Percentiles rank a stretch among this genome's conserved stretches.
Evolutionary conservation across 371 early-diverging fungal genomes (phyloP).

Genomic region (Zychaea mexicana): DNA sequence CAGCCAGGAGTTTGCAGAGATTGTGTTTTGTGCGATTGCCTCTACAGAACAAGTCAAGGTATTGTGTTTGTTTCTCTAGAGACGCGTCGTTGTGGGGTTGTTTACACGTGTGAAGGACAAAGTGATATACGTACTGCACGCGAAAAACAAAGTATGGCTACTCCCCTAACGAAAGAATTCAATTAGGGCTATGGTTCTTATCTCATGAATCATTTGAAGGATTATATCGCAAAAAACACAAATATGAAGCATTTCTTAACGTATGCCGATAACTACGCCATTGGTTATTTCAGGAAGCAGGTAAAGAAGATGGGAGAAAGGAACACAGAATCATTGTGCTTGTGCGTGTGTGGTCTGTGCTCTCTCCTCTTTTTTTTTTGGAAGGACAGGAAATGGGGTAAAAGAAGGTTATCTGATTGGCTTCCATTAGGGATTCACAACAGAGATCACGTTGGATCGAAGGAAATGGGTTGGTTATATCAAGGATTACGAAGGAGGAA

Average conservation of each 20-base stretch:
- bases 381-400: too few species aligned
- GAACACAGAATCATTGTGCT: neutral
- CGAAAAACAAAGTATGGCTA: neutral
- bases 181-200: slow-evolving; percentile 90
- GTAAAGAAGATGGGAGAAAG: slow-evolving; percentile 37
- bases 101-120: neutral
- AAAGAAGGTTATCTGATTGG: neutral
- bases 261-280: slow-evolving; percentile 99
- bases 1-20: slow-evolving; percentile 94
- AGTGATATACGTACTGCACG: neutral
- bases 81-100: neutral
- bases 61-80: slow-evolving; percentile 8
- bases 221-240: slow-evolving; percentile 75
- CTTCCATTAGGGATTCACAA: slow-evolving; percentile 87
- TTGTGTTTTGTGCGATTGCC: slow-evolving; percentile 98
- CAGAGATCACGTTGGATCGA: slow-evolving; percentile 92
- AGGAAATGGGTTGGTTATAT: slow-evolving; percentile 98
- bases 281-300: slow-evolving; percentile 99
- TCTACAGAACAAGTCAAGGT: slow-evolving; percentile 96
- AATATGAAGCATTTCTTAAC: slow-evolving; percentile 91
- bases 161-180: neutral
- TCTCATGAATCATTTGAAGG: slow-evolving; percentile 94
- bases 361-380: neutral
- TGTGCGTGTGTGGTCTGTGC: neutral
- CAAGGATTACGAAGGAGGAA: slow-evolving; percentile 99